Conservation (phyloP, 1,284 basidiomycete species). For the Malassezia arunalokei region DNA sequence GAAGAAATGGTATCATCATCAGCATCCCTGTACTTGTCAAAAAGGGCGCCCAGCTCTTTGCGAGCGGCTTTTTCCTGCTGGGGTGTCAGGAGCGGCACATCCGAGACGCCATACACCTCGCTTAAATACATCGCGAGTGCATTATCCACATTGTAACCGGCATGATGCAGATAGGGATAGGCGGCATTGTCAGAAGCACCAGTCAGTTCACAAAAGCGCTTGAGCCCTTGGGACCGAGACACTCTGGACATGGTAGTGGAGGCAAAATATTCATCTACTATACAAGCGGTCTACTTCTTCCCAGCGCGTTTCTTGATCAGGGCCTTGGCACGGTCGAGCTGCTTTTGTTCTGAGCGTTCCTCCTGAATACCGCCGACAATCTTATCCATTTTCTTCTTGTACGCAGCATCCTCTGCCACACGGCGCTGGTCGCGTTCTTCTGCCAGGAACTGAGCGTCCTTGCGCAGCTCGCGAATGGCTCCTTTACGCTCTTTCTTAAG, state of each 20-base stretch:
- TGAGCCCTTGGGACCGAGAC: background rate
- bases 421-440: conserved; percentile 60
- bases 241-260: background rate
- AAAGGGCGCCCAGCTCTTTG: conserved; percentile 54
- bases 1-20: conserved; percentile 31
- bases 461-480: conserved; percentile 86
- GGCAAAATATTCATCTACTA: background rate
- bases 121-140: conserved; percentile 8
- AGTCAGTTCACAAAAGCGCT: conserved; percentile 7
- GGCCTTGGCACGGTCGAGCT: conserved; percentile 56
- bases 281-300: conserved; percentile 2
- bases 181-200: conserved; percentile 2
- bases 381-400: conserved; percentile 50
- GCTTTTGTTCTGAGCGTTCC: conserved; percentile 90
- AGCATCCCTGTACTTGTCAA: conserved; percentile 61
- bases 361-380: conserved; percentile 70
- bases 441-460: conserved; percentile 87
- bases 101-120: background rate
- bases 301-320: conserved; percentile 47
- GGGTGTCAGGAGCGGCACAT: background rate
- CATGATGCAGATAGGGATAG: conserved; percentile 4
- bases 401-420: conserved; percentile 64
- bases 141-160: conserved; percentile 4
- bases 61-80: conserved; percentile 24
- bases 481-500: conserved; percentile 95